Conservation (phyloP, 2,329 filamentous ascomycete species). For the Aspergillus niger region DNA sequence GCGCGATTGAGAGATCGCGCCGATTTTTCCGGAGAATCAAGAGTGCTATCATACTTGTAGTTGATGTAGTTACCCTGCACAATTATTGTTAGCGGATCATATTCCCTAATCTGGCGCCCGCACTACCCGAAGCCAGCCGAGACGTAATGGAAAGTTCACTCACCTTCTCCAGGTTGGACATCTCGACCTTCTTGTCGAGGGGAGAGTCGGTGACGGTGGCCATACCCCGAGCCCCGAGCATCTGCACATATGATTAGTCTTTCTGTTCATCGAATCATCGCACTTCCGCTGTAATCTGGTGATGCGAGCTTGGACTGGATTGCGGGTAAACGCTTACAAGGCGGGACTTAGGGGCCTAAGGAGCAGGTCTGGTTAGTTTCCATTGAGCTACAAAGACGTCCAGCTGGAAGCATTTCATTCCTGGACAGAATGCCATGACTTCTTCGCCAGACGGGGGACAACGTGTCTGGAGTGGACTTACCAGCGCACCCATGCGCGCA, state of each 20-base stretch:
- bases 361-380: constrained; percentile 25
- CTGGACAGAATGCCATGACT: constrained; percentile 7
- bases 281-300: background rate
- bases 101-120: constrained; percentile 12
- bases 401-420: constrained; percentile 11
- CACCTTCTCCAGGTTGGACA: constrained; percentile 91
- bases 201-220: constrained; percentile 84
- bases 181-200: constrained; percentile 93
- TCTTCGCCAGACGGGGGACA: constrained; percentile 11
- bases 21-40: background rate
- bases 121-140: constrained; percentile 27
- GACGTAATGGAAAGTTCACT: constrained; percentile 24
- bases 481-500: constrained; percentile 51
- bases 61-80: constrained; percentile 85
- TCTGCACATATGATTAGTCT: constrained; percentile 49
- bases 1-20: background rate
- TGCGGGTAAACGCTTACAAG: constrained; percentile 41
- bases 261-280: background rate
- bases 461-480: constrained; percentile 35
- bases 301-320: constrained; percentile 4
- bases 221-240: constrained; percentile 68
- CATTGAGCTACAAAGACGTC: background rate
- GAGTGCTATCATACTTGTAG: constrained; percentile 63
- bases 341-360: constrained; percentile 48
- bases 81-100: constrained; percentile 29